Conservation (phyloP, 192 early-diverging fungal species). For the Coemansia reversa region DNA sequence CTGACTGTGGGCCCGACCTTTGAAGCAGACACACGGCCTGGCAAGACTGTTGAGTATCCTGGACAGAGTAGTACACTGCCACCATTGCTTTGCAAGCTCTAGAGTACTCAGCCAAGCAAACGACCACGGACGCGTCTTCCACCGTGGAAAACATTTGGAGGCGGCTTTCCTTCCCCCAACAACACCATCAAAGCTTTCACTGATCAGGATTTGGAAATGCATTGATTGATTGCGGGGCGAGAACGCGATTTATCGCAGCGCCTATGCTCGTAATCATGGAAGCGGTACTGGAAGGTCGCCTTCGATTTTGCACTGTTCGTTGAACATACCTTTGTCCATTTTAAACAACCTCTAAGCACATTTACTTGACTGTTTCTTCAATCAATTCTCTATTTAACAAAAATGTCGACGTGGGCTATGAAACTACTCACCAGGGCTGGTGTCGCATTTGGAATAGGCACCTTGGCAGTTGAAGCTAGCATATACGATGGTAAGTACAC, state of each 20-base stretch:
- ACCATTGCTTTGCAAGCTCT: neutral
- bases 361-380: neutral
- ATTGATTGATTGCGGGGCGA: neutral
- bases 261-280: neutral
- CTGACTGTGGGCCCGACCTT: neutral
- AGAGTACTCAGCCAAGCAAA: neutral
- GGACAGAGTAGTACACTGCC: neutral
- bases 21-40: neutral
- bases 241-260: neutral
- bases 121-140: neutral
- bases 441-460: conserved; percentile 70
- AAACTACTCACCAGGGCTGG: conserved; percentile 77
- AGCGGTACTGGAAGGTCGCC: neutral
- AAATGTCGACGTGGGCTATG: conserved; percentile 46
- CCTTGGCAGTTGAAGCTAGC: conserved; percentile 72
- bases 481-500: conserved; percentile 86
- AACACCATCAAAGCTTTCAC: neutral
- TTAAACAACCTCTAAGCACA: neutral
- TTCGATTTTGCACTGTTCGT: neutral
- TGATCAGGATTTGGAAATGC: neutral
- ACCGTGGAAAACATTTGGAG: neutral
- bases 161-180: neutral
- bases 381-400: neutral
- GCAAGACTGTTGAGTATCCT: neutral
- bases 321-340: neutral